A percentile compares a stretch with the other conserved stretches of the same genome.
Evolutionary conservation across 2,329 filamentous ascomycete species (phyloP).

Genomic region (Nannizziopsis arthrosporioides): DNA sequence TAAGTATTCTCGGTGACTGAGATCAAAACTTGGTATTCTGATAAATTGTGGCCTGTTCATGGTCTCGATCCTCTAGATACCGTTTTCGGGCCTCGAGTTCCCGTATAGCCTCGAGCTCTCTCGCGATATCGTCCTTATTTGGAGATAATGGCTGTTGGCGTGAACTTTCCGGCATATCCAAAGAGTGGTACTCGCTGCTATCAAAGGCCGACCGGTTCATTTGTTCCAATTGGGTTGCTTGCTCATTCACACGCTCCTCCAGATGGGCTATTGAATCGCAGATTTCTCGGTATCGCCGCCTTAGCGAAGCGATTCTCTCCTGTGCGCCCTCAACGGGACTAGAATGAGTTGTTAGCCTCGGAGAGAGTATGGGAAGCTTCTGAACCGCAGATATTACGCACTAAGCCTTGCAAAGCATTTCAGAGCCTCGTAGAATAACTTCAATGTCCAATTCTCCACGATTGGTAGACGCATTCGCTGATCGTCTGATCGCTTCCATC

Average conservation of each 20-base stretch:
- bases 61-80: conserved; percentile 51
- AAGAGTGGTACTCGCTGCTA: conserved; percentile 43
- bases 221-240: conserved; percentile 58
- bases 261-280: conserved; percentile 66
- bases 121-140: conserved; percentile 35
- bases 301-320: conserved; percentile 62
- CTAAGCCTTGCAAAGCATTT: conserved; percentile 85
- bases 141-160: conserved; percentile 21
- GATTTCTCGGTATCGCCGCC: conserved; percentile 59
- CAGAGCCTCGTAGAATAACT: conserved; percentile 69
- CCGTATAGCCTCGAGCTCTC: conserved; percentile 44
- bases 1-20: no score
- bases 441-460: conserved; percentile 74
- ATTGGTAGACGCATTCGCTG: conserved; percentile 41
- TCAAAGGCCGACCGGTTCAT: conserved; percentile 53
- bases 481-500: conserved; percentile 62
- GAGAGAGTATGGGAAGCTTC: not conserved
- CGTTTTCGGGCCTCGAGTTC: conserved; percentile 54
- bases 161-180: conserved; percentile 27
- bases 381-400: conserved; percentile 26
- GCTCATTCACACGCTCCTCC: conserved; percentile 66
- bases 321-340: conserved; percentile 61
- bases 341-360: conserved; percentile 8
- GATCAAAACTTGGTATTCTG: conserved; percentile 14
- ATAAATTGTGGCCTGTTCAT: conserved; percentile 46